phyloP scores from a whole-genome alignment of 2,329 filamentous ascomycete genomes.

The Furcasterigmium sp. region DNA sequence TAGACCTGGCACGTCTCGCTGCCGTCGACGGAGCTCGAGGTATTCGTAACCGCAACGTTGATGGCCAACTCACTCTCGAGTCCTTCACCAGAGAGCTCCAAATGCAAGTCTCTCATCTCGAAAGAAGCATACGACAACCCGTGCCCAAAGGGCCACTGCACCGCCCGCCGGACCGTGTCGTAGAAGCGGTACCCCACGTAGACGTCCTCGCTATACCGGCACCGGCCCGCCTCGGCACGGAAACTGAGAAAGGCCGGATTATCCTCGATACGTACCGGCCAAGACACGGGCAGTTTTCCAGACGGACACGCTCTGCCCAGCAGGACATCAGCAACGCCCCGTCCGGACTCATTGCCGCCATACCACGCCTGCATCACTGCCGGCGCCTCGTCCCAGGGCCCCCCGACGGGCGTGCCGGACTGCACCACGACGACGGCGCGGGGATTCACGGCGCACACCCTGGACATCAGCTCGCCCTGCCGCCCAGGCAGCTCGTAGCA shows the following conservation, averaged over 20 bases:
- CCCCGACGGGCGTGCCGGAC: constrained; percentile 48
- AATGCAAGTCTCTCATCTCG: constrained; percentile 42
- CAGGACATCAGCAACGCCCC: constrained; percentile 51
- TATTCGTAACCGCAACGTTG: constrained; percentile 40
- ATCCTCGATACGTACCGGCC: constrained; percentile 57
- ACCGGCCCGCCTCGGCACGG: constrained; percentile 55
- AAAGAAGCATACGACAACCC: constrained; percentile 65
- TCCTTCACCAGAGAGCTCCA: constrained; percentile 31
- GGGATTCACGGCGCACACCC: constrained; percentile 57
- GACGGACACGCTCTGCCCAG: constrained; percentile 19
- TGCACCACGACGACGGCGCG: constrained; percentile 54
- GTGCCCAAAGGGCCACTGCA: constrained; percentile 47
- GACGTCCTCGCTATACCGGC: constrained; percentile 67
- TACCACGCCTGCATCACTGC: constrained; percentile 18
- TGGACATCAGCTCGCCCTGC: constrained; percentile 58
- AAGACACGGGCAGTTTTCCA: constrained; percentile 70
- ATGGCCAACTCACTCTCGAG: constrained; percentile 18
- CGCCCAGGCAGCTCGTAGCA: constrained; percentile 57
- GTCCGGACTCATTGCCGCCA: constrained; percentile 17
- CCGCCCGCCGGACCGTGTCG: constrained; percentile 30
- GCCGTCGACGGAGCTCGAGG: constrained; percentile 13
- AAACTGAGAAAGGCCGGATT: constrained; percentile 69
- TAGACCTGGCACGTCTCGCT: constrained; percentile 23
- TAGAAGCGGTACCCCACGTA: constrained; percentile 71
- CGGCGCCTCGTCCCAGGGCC: constrained; percentile 45